Base-by-base conservation (phyloP, 179 eudicot species). In the Silene coronaria region DNA sequence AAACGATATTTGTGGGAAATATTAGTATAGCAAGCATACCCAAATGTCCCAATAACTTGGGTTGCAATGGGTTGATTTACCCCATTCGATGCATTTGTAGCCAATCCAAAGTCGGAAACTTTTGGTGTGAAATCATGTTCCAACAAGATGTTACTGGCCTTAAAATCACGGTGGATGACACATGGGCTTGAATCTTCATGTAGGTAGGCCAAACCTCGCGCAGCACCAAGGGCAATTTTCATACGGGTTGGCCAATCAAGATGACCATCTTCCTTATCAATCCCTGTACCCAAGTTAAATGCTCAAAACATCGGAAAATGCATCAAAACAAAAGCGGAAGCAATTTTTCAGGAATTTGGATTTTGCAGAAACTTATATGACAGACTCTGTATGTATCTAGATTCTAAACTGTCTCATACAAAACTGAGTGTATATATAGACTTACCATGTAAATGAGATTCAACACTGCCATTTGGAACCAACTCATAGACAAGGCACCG, bases 181-280 rank as follows among this genome's bases (percentile, higher is more conserved):
- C 98, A 86, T 21, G 99, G 99, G 77, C 89, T 93, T 13, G 99
- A 93, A 77, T 96, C 99, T 87, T 96, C 99, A 7, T 96, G 99
- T 67, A 96, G 80, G 81, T 96, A 96, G 27, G 99, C 98, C 79
- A 96, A 85, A 61, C 97, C 99, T 67, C 92, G 88, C 67, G 99
- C 99, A 42, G 98, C 86, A 68, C 97, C 98, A 51, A 96, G 84
- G 27, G 99, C 96, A 13, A 96, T 93, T 79, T 89, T 96, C 89
- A 88, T 83, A 72, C 98, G 85, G 21, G 96, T 87, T 74, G 82
- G 78, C 99, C 98, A 96, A 84, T 91, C 89, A 61, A 96, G 96
- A 65, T 91, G 91, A 73, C 81, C 80, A 61, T 72, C 81, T 69
- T 86, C 96, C 85, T 88, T 88, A 78, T 89, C 92, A 65, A 68